A percentile compares a stretch with the other conserved stretches of the same genome.
Conservation (phyloP, 306 rosid species). For the Senna tora region DNA sequence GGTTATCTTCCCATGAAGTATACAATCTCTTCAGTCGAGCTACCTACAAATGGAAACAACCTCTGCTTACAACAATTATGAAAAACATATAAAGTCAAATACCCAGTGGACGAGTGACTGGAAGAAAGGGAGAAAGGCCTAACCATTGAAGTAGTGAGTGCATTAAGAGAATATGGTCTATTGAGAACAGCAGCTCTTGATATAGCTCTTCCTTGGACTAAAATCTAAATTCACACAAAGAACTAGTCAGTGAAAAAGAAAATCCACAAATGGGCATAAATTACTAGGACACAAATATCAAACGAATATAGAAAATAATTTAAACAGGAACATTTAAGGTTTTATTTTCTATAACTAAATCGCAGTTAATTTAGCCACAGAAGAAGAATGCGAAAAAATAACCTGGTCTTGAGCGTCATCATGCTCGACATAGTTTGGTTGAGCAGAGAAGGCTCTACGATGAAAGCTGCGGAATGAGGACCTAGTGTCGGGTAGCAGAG, state of each 20-base stretch:
- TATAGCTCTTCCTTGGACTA: constrained; percentile 68
- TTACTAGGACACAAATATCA: not conserved
- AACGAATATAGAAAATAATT: not conserved
- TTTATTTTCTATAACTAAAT: not conserved
- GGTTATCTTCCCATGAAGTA: constrained; percentile 95
- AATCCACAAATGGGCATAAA: not conserved
- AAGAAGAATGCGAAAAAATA: not conserved
- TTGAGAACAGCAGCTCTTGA: constrained; percentile 70
- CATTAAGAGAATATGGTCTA: constrained; percentile 61
- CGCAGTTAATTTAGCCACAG: not conserved
- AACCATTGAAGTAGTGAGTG: constrained; percentile 63
- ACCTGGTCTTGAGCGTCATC: constrained; percentile 18
- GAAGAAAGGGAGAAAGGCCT: not conserved
- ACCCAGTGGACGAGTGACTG: not conserved
- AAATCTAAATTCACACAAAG: constrained; percentile 46
- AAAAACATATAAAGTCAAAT: constrained; percentile 13
- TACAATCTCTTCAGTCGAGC: constrained; percentile 81
- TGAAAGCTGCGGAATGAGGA: constrained; percentile 33
- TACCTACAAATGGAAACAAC: constrained; percentile 56
- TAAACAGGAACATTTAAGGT: not conserved
- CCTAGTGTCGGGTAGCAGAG: constrained; percentile 45
- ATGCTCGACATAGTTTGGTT: constrained; percentile 49
- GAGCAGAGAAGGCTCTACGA: constrained; percentile 62
- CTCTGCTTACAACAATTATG: constrained; percentile 10
- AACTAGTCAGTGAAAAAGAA: not conserved